phyloP scores from a whole-genome alignment of 2,329 filamentous ascomycete species.

The Dactylellina haptotyla region DNA sequence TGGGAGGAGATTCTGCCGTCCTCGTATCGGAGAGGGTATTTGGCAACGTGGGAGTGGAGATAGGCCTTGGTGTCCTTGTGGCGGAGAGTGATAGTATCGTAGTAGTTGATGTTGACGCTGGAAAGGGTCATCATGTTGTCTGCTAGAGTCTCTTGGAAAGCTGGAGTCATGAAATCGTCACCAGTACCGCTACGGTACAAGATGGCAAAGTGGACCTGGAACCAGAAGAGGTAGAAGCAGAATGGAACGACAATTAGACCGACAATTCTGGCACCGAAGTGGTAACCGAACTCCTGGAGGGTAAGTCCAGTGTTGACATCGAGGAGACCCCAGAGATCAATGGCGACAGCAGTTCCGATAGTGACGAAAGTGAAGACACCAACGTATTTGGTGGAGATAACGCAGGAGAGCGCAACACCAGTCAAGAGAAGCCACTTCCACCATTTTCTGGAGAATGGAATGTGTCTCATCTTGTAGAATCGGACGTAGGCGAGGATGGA shows the following conservation, averaged over 20 bases:
- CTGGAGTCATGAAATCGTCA: slow-evolving; percentile 98
- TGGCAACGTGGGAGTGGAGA: slow-evolving; percentile 89
- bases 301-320: slow-evolving; percentile 87
- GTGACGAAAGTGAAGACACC: slow-evolving; percentile 97
- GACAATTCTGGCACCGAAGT: slow-evolving; percentile 86
- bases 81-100: slow-evolving; percentile 83
- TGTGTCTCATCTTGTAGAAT: slow-evolving; percentile 94
- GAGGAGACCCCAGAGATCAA: slow-evolving; percentile 94
- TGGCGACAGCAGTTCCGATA: slow-evolving; percentile 89
- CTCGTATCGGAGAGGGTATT: slow-evolving; percentile 93
- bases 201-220: slow-evolving; percentile 97
- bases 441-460: slow-evolving; percentile 93
- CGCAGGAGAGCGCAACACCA: slow-evolving; percentile 92
- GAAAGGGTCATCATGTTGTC: slow-evolving; percentile 94
- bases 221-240: slow-evolving; percentile 99
- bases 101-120: slow-evolving; percentile 86
- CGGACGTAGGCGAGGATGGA: slow-evolving; percentile 94
- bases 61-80: slow-evolving; percentile 99
- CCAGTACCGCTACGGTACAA: slow-evolving; percentile 88
- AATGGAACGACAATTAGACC: slow-evolving; percentile 91
- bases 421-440: slow-evolving; percentile 99
- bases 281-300: slow-evolving; percentile 82
- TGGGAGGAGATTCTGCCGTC: slow-evolving; percentile 97
- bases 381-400: slow-evolving; percentile 98
- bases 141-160: slow-evolving; percentile 95